phyloP scores from a whole-genome alignment of 1,139 yeast genomes.

The Blastobotrys persicus region DNA sequence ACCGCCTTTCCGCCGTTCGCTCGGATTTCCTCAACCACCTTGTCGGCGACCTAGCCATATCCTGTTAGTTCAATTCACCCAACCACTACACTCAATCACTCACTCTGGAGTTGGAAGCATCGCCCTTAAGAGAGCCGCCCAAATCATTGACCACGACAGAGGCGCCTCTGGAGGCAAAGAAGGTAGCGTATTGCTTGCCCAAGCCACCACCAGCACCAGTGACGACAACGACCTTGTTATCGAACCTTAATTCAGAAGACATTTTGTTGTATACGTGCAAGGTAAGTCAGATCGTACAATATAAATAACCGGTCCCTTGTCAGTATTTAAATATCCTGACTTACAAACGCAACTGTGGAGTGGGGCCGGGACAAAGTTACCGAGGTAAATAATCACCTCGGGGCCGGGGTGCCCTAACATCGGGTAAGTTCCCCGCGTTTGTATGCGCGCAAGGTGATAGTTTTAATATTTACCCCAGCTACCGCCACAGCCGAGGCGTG shows the following conservation, averaged over 20 bases:
- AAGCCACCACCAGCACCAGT: conserved; percentile 99
- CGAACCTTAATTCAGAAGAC: conserved; percentile 46
- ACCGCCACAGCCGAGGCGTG: too few species aligned
- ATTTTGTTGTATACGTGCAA: conserved; percentile 13
- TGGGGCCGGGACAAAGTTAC: neutral
- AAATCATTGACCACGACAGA: conserved; percentile 88
- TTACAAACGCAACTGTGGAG: conserved; percentile 5
- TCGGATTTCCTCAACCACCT: conserved; percentile 81
- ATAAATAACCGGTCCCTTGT: neutral
- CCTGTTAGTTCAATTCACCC: neutral
- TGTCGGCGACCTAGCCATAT: conserved; percentile 67
- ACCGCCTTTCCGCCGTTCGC: conserved; percentile 81
- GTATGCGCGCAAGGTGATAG: neutral
- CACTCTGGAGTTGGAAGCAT: conserved; percentile 32
- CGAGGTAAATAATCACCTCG: neutral
- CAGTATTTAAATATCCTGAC: conserved; percentile 1
- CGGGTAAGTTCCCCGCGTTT: too few species aligned
- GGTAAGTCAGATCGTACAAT: neutral
- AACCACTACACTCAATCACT: neutral
- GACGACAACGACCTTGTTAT: conserved; percentile 82
- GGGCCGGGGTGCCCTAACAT: neutral
- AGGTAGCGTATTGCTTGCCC: conserved; percentile 84
- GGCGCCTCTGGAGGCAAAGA: conserved; percentile 88
- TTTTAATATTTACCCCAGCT: neutral
- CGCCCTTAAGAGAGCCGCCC: conserved; percentile 79